phyloP scores from a whole-genome alignment of 139 green algal genomes.

The Closterium sp. region DNA sequence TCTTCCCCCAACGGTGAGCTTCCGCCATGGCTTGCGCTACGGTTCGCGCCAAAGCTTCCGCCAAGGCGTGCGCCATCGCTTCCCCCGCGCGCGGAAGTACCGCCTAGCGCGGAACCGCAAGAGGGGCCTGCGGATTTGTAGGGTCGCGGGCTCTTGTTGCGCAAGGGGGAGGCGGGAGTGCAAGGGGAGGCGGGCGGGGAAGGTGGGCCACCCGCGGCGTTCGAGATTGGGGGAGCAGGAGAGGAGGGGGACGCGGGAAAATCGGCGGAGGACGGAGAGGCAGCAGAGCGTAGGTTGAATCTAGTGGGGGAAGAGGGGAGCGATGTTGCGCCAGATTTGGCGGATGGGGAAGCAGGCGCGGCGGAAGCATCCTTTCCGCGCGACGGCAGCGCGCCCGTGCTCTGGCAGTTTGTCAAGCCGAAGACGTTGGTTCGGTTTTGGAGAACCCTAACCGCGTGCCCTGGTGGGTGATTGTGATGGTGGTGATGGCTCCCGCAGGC shows the following conservation, averaged over 20 bases:
- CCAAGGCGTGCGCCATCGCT: not conserved
- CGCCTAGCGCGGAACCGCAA: not conserved
- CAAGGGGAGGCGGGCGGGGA: not conserved
- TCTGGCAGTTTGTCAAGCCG: not conserved
- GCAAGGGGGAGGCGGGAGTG: not conserved
- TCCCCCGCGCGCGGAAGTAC: not conserved
- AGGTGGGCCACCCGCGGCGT: not conserved
- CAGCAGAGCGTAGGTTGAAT: not conserved
- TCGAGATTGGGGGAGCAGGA: not conserved
- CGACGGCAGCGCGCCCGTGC: not conserved
- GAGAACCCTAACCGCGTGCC: not conserved
- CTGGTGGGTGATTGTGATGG: not conserved
- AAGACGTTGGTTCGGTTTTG: not conserved
- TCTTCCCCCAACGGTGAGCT: not conserved
- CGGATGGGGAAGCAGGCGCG: not conserved
- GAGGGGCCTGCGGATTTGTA: not conserved
- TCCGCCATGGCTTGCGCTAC: not conserved
- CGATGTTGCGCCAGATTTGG: not conserved
- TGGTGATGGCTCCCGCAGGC: not conserved
- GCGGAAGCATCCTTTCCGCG: not conserved
- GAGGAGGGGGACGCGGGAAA: not conserved
- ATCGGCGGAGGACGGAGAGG: too few relatives aligned
- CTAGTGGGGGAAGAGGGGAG: not conserved
- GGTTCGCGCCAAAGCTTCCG: not conserved
- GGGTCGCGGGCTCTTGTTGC: not conserved